Evolutionary conservation across 208 protist species (phyloP).

Genomic region (Leptomonas pyrrhocoris): DNA sequence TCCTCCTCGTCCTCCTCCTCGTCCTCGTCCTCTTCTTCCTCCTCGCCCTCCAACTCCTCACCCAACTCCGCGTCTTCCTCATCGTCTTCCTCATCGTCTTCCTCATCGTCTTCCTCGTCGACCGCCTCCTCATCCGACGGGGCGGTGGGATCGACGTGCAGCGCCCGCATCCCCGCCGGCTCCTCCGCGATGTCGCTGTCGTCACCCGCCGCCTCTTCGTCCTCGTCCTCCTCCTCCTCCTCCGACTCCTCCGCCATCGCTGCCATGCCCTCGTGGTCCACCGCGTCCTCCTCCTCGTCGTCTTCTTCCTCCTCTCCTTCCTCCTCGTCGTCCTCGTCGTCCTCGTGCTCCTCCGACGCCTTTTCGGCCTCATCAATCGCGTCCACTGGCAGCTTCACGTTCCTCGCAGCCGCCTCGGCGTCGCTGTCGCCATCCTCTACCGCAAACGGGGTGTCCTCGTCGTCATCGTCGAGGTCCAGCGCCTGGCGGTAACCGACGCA

Average conservation of each 20-base stretch:
- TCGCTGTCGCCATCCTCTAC: constrained; percentile 31
- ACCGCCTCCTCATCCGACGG: constrained; percentile 49
- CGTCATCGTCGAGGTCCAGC: constrained; percentile 62
- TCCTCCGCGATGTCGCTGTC: constrained; percentile 31
- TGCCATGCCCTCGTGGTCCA: constrained; percentile 41
- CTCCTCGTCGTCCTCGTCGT: constrained; percentile 32
- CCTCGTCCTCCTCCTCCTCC: constrained; percentile 51
- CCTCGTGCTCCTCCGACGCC: constrained; percentile 9
- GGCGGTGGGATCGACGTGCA: constrained; percentile 27
- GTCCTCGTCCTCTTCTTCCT: constrained; percentile 23
- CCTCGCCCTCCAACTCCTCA: constrained; percentile 29
- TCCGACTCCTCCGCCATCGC: constrained; percentile 46
- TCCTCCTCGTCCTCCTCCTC: constrained; percentile 29
- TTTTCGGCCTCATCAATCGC: constrained; percentile 23
- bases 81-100: constrained; percentile 24
- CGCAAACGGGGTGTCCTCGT: constrained; percentile 28
- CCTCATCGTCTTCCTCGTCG: constrained; percentile 30
- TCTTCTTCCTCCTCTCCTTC: constrained; percentile 29
- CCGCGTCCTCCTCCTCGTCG: constrained; percentile 36
- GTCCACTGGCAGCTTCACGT: constrained; percentile 30
- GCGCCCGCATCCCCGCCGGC: constrained; percentile 14
- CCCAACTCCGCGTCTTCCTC: constrained; percentile 31
- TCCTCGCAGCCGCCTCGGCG: not conserved
- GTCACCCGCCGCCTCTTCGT: constrained; percentile 40
- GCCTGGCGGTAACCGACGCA: constrained; percentile 83